phyloP scores from a whole-genome alignment of 305 asterid genomes.

The Fraxinus dipetala region DNA sequence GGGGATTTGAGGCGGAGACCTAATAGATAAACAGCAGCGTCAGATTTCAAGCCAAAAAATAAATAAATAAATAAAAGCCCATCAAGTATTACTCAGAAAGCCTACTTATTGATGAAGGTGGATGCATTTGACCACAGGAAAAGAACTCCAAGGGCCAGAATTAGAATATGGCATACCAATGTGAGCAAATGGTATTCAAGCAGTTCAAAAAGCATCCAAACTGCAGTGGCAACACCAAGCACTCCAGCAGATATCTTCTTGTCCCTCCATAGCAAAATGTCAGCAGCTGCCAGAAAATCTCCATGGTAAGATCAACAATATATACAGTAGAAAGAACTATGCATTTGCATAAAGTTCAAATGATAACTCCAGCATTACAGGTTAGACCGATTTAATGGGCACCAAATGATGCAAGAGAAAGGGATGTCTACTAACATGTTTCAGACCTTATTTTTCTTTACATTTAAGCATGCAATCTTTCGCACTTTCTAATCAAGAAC shows the following conservation, averaged over 20 bases:
- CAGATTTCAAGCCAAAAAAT: background rate
- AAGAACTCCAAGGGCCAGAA: conserved; percentile 59
- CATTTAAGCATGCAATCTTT: background rate
- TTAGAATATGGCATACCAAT: conserved; percentile 71
- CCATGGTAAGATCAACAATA: background rate
- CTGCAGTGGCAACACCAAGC: conserved; percentile 71
- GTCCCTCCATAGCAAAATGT: conserved; percentile 83
- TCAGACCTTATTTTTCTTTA: background rate
- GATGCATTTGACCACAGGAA: conserved; percentile 85
- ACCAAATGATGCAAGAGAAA: background rate
- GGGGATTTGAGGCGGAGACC: conserved; percentile 81
- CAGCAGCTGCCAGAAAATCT: conserved; percentile 67
- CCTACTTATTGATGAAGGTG: conserved; percentile 69
- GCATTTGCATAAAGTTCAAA: background rate
- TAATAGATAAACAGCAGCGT: conserved; percentile 33
- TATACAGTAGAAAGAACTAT: background rate
- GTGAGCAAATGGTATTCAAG: conserved; percentile 81
- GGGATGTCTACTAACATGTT: background rate
- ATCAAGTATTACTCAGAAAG: background rate
- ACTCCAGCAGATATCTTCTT: conserved; percentile 75
- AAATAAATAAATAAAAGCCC: background rate
- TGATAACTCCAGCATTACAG: background rate
- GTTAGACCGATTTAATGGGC: background rate
- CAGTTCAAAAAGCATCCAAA: conserved; percentile 90
- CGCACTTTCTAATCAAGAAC: background rate